Percentiles rank a stretch among this genome's conserved stretches.
phyloP scores from a whole-genome alignment of 169 alveolate species.

The Blepharisma undulans region DNA sequence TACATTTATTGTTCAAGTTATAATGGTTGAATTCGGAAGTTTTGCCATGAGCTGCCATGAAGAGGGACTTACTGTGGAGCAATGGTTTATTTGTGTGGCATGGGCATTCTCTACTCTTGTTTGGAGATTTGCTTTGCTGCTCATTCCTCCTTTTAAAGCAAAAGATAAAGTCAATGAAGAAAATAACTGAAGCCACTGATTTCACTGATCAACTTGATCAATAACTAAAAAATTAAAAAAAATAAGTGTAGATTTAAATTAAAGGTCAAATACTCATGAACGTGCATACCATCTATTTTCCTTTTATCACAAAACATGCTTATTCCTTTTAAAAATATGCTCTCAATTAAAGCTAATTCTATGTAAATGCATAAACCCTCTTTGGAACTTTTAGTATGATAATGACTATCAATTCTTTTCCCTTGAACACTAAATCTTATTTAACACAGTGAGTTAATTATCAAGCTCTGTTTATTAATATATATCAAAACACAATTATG shows the following conservation, averaged over 20 bases:
- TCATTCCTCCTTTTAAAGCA: conserved; percentile 17
- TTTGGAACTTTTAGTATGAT: no score
- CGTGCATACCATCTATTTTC: no score
- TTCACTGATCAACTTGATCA: not conserved
- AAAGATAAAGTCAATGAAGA: not conserved
- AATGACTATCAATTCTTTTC: no score
- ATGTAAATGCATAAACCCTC: no score
- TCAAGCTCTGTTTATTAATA: no score
- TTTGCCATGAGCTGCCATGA: conserved; percentile 52
- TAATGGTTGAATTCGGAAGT: conserved; percentile 70
- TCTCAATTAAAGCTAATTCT: no score
- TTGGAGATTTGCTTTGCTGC: conserved; percentile 46
- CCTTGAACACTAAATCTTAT: no score
- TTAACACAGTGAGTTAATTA: no score
- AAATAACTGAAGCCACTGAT: not conserved
- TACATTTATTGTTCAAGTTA: conserved; percentile 59
- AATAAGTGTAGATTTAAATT: not conserved
- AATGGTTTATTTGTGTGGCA: conserved; percentile 60
- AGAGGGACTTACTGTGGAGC: conserved; percentile 45
- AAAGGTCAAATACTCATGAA: no score
- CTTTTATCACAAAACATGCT: no score
- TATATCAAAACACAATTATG: no score
- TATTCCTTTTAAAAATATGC: no score
- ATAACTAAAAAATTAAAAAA: not conserved
- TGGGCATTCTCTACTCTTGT: conserved; percentile 30